These are phyloP conservation scores for Fusarium hostae DNA, from an alignment of 2,329 filamentous ascomycete genomes.

Conservation along the genomic window DNA sequence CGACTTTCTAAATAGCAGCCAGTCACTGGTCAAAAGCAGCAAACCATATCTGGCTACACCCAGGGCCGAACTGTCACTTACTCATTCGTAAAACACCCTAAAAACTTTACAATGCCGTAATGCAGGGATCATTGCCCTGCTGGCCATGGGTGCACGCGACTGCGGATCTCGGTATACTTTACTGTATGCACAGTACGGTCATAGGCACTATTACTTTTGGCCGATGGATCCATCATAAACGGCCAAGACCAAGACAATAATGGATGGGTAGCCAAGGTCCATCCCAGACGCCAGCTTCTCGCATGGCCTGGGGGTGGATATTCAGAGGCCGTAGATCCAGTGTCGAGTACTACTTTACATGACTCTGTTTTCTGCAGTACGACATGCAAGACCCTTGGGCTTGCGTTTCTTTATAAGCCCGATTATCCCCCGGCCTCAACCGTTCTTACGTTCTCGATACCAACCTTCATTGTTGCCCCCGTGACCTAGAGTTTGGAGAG, in stretches of 20 bases:
- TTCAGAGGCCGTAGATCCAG: constrained; percentile 26
- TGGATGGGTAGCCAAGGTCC: constrained; percentile 8
- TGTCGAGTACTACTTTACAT: constrained; percentile 22
- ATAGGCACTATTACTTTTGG: not conserved
- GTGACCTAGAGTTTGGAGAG: not conserved
- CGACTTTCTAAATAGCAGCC: not conserved
- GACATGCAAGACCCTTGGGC: constrained; percentile 9
- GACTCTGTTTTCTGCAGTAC: constrained; percentile 33
- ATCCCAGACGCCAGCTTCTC: constrained; percentile 2
- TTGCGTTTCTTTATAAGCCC: constrained; percentile 34
- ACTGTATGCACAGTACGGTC: not conserved
- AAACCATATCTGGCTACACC: not conserved
- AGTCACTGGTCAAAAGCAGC: not conserved
- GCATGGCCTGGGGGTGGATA: constrained; percentile 27
- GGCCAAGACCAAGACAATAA: constrained; percentile 11
- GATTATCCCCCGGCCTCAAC: constrained; percentile 9
- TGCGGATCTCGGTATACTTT: constrained; percentile 12
- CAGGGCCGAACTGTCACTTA: not conserved
- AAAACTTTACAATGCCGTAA: not conserved
- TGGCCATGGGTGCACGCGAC: not conserved
- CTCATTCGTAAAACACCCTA: not conserved
- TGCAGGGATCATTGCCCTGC: constrained; percentile 16
- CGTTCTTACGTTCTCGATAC: not conserved
- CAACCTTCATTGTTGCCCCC: not conserved
- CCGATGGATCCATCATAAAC: constrained; percentile 12